Base-by-base conservation (phyloP, 202 grass and related monocot genomes). In the Thinopyrum obtusiflorum region DNA sequence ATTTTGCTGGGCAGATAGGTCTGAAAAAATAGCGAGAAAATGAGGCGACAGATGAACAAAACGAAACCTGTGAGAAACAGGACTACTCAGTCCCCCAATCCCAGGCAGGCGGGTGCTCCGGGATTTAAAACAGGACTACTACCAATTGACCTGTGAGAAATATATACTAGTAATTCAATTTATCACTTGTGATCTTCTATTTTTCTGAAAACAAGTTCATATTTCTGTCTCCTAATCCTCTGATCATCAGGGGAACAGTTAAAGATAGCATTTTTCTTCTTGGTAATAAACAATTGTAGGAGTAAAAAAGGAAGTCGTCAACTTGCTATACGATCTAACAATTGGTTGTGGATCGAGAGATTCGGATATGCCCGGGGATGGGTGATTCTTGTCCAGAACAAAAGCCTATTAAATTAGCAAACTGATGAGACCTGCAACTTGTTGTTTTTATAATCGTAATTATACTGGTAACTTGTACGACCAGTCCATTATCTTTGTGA, bases 1-100 rank as follows among this genome's bases (percentile, higher is more conserved):
- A 83, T 95, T 84, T 95, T 92, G 84, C 84, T 90, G 13, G 89
- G 91, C 31, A 98, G 86, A 79, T 89, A 98, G 14, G 93, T 92
- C 95, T 98, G 93, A 17, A 86, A 20, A 20, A 24, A 69, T 31
- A 70, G n/a, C 4, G 72, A 86, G 25, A 31, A 37, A 83, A 31
- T 59, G 26, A 86, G 39, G 12, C 8, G 44, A 46, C 70, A 25
- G 12, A 10, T 62, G 53, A 53, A 12, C 9, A 53, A n/a, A n/a
- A 69, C 13, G 39, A 51, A 82, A 39, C 12, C 35, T 9, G 36
- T 21, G 33, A 44, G 24, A 61, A 72, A 44, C 17, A 61, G 46
- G 40, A 44, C 40, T 42, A 42, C 40, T 42, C 37, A 39, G 37
- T 39, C 36, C 36, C 13, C 46, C 4, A 5, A 15, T 11, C 13